These are phyloP conservation scores for Medicago truncatula DNA, from an alignment of 306 rosid genomes.

Conservation along the genomic window MtrunA17r5.0-ANR NC_053043.1:39072501-39073000, in stretches of 20 bases:
- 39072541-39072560: too few relatives aligned
- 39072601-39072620: too few relatives aligned
- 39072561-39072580: too few relatives aligned
- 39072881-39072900: constrained; percentile 84
- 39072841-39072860: not conserved
- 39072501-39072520: too few relatives aligned
- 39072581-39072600: too few relatives aligned
- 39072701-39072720: not conserved
- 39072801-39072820: constrained; percentile 23
- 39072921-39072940: not conserved
- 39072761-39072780: not conserved
- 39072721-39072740: not conserved
- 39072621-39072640: too few relatives aligned
- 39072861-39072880: constrained; percentile 78
- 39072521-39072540: too few relatives aligned
- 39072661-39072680: not conserved
- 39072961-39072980: not conserved
- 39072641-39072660: too few relatives aligned
- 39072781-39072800: not conserved
- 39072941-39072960: not conserved
- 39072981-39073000: not conserved
- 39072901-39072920: not conserved
- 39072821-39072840: constrained; percentile 7
- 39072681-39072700: not conserved
- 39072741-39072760: not conserved